Evolutionary conservation across 176 grass and related monocot genomes (phyloP), one percentile per base, ranked within the genome.

Genomic region (Avena eriantha): DNA sequence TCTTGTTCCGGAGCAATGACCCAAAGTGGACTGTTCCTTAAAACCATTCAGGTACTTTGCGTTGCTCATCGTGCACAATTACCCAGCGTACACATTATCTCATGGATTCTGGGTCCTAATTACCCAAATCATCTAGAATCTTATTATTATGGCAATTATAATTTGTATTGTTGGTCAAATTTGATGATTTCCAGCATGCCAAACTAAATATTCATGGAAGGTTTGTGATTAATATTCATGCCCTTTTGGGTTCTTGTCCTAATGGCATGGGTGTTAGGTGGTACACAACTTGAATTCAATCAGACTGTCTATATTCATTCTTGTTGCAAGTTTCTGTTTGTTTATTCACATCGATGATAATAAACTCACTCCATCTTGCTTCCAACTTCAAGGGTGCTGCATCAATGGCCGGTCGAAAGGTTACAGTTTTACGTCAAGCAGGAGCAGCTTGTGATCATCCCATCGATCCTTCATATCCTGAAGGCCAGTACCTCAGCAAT

Each of bases 1-100:
- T 98, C 96, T 47, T 98, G 93, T 84, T 98, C 96, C 80, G 93
- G 96, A 84, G 96, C 96, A 85, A 95, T 98, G 96, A 94, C 96
- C 70, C 96, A 96, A 87, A 98, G 93, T 80, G 87, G 93, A 54
- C 89, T 91, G 36, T 98, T 98, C 69, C 69, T 98, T 45, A 90
- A 73, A 81, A 91, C 87, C 12, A 88, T 98, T 86, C 93, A 94
- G 93, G 96, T 90, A 91, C 43, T 72, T 87, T 24, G 43, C 35
- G 43, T 63, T 61, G 3, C 8, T 22, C 17, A 14, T 63, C 17
- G 78, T 88, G 21, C 69, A 24, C 10, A 69, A 81, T 10, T 64
- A 39, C 11, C 75, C 24, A 84, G 60, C 68, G 46, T 75, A 66
- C 26, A 83, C 15, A 7, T 54, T 70, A 48, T 58, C 59, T 82